Percentiles rank a stretch among this genome's conserved stretches.
These are phyloP conservation scores for Trametes gibbosa DNA, from an alignment of 768 basidiomycete genomes.

Conservation along the genomic window DNA sequence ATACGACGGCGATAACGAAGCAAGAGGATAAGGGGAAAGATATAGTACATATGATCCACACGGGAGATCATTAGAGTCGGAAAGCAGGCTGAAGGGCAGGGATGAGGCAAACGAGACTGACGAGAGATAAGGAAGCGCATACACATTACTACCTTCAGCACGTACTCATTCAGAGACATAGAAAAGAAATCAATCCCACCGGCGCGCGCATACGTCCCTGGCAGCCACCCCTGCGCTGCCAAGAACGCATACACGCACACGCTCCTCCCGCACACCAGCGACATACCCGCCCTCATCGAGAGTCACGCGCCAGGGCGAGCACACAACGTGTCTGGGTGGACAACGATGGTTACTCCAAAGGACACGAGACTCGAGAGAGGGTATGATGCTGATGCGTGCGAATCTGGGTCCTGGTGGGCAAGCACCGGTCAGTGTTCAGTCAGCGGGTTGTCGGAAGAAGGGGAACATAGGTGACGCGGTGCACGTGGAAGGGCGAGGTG, in stretches of 20 bases:
- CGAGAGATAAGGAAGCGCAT: too few relatives aligned
- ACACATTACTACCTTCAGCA: too few relatives aligned
- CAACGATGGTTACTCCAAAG: not conserved
- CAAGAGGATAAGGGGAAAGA: too few relatives aligned
- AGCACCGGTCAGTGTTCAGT: not conserved
- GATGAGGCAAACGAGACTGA: too few relatives aligned
- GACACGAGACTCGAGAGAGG: slow-evolving; percentile 5
- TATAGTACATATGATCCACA: too few relatives aligned
- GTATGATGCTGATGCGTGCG: slow-evolving; percentile 7
- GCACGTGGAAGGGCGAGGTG: not conserved
- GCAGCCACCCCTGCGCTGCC: not conserved
- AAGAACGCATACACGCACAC: not conserved
- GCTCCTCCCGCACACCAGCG: slow-evolving; percentile 10
- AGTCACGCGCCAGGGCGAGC: slow-evolving; percentile 9
- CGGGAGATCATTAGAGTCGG: too few relatives aligned
- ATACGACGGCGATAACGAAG: too few relatives aligned
- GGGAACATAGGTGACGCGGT: not conserved
- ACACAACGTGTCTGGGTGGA: not conserved
- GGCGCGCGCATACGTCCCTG: too few relatives aligned
- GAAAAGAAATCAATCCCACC: too few relatives aligned
- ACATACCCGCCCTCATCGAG: slow-evolving; percentile 3
- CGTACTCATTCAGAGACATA: too few relatives aligned
- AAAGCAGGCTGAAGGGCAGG: too few relatives aligned
- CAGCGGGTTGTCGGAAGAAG: too few relatives aligned
- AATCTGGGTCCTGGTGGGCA: not conserved